Base-by-base conservation (phyloP, 2,329 filamentous ascomycete genomes). In the Eutypa lata region DNA sequence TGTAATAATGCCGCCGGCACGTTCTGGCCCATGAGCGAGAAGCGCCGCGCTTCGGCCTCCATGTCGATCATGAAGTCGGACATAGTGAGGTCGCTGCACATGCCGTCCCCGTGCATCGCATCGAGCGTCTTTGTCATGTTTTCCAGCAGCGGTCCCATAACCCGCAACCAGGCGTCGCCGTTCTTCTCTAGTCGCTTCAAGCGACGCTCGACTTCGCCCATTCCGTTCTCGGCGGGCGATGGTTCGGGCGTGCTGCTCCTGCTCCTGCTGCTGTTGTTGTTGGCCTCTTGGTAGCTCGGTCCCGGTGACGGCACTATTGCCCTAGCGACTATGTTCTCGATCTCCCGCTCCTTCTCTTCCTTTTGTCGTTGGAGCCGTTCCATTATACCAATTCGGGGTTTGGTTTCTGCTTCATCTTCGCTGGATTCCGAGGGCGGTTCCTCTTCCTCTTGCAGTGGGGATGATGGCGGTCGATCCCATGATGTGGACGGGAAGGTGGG, bases 111-210 rank as follows among this genome's bases (percentile, higher is more conserved):
- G 26, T 53, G 53, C 54, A 61, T 49, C 31, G 60, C 58, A 8
- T 45, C 45, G 11, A 63, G 50, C 4, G 58, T 61, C 28, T 52
- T 57, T 8, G 56, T 57, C 59, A 63, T 60, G 14, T 59, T 61
- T 16, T 55, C 50, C 22, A 63, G 48, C 11, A 58, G 42, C 11
- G 50, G 52, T 6, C 55, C 53, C 18, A 63, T 53, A 8, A 59
- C 53, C n/a, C 52, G 51, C 5, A 54, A 49, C 51, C 57, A 61
- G 38, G 51, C 55, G 24, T 61, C 61, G 8, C 56, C 55, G 26
- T 58, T 48, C 35, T 56, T 52, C n/a, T 61, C 54, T 14, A 62
- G 55, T 24, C 51, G 52, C 4, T 53, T 35, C 19, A 61, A 31
- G 11, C 52, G 57, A n/a, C 38, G 54, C 47, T 61, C 59, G 6